These are phyloP conservation scores for Puccinia hordei DNA, from an alignment of 1,284 basidiomycete genomes.

Conservation along the genomic window DNA sequence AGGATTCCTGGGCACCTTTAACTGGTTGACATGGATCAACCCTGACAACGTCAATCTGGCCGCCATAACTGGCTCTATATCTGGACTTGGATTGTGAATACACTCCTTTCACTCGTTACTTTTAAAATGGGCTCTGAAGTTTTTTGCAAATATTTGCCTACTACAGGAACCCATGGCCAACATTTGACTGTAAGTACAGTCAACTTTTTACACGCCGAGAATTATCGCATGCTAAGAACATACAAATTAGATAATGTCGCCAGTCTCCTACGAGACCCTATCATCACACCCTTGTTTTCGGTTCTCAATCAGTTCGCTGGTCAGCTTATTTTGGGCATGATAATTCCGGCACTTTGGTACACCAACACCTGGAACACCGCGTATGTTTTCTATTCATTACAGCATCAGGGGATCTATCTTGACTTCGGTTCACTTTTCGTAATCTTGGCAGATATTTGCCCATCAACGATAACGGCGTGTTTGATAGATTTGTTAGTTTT, in stretches of 20 bases:
- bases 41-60: conserved; percentile 52
- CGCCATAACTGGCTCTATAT: conserved; percentile 49
- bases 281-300: conserved; percentile 45
- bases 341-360: conserved; percentile 48
- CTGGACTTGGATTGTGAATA: conserved; percentile 40
- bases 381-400: conserved; percentile 12
- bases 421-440: neutral
- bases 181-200: conserved; percentile 37
- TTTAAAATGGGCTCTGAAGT: neutral
- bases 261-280: conserved; percentile 32
- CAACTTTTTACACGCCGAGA: neutral
- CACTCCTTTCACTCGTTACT: neutral
- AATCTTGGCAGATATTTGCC: conserved; percentile 24
- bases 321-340: conserved; percentile 34
- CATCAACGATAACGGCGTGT: conserved; percentile 47
- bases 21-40: conserved; percentile 67
- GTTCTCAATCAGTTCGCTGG: conserved; percentile 39
- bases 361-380: conserved; percentile 41
- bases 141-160: neutral
- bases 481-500: conserved; percentile 48
- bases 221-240: neutral
- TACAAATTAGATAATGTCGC: conserved; percentile 31
- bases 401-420: neutral
- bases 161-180: conserved; percentile 46
- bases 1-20: conserved; percentile 64